A percentile compares a stretch with the other conserved stretches of the same genome.
These are phyloP conservation scores for Ceratobasidium sp. DNA, from an alignment of 1,284 basidiomycete species.

Conservation along the genomic window DNA sequence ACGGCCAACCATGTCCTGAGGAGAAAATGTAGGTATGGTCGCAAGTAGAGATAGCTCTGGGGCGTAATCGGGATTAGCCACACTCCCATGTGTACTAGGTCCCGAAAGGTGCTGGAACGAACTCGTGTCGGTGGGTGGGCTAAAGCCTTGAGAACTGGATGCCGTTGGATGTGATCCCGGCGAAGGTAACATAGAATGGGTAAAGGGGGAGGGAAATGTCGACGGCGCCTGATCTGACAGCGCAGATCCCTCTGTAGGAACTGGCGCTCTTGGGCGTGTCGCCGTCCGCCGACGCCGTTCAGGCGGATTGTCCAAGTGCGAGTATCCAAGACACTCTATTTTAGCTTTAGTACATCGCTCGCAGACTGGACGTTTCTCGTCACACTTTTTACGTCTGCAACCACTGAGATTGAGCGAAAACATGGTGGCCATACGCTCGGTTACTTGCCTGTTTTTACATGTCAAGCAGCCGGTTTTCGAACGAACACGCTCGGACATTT, in stretches of 20 bases:
- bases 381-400: constrained; percentile 31
- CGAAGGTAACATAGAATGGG: not conserved
- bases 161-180: not conserved
- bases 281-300: not conserved
- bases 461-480: constrained; percentile 29
- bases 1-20: not conserved
- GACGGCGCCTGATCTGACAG: not conserved
- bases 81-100: not conserved
- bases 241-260: not conserved
- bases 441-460: constrained; percentile 26
- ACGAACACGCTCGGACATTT: not conserved
- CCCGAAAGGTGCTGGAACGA: not conserved
- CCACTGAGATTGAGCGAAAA: not conserved
- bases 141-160: not conserved
- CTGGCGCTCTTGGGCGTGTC: not conserved
- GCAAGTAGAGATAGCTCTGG: not conserved
- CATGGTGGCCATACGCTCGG: not conserved
- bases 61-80: not conserved
- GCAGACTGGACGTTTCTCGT: constrained; percentile 12
- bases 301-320: not conserved
- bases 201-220: not conserved
- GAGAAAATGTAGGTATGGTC: not conserved
- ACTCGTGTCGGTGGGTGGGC: not conserved
- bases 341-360: constrained; percentile 18
- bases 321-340: constrained; percentile 27